phyloP scores from a whole-genome alignment of 352 stramenopile species.

The Globisporangium nodosum region DNA sequence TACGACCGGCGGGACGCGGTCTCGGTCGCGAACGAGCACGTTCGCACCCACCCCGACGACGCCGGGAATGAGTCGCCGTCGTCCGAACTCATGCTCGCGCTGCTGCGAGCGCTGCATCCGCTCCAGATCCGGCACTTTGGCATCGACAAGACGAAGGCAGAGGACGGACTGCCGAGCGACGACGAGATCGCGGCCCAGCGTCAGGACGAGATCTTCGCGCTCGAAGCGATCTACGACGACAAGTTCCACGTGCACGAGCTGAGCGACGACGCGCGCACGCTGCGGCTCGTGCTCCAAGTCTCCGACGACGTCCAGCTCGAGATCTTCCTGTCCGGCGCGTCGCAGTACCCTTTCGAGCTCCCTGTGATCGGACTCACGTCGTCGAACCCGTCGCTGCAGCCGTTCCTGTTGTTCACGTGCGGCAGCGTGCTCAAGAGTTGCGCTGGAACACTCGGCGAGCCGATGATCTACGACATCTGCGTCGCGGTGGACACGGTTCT shows the following conservation, averaged over 20 bases:
- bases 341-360: slow-evolving; percentile 74
- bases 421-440: slow-evolving; percentile 49
- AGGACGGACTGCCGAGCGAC: slow-evolving; percentile 9
- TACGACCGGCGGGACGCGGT: slow-evolving; percentile 60
- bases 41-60: slow-evolving; percentile 16
- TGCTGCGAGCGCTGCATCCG: slow-evolving; percentile 37
- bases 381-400: slow-evolving; percentile 27
- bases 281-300: slow-evolving; percentile 44
- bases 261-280: slow-evolving; percentile 20
- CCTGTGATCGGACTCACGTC: slow-evolving; percentile 47
- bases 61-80: slow-evolving; percentile 28
- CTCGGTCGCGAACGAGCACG: slow-evolving; percentile 35
- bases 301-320: slow-evolving; percentile 42
- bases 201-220: slow-evolving; percentile 70
- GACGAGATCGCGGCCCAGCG: slow-evolving; percentile 49
- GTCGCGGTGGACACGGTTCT: slow-evolving; percentile 59
- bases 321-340: slow-evolving; percentile 40
- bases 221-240: slow-evolving; percentile 84
- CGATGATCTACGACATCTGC: slow-evolving; percentile 79
- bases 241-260: slow-evolving; percentile 32
- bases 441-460: slow-evolving; percentile 49
- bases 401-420: slow-evolving; percentile 39
- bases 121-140: slow-evolving; percentile 42
- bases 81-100: slow-evolving; percentile 24
- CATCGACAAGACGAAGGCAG: slow-evolving; percentile 5